Conservation (phyloP, 441 rosid species). For the Aleurites moluccanus region DNA sequence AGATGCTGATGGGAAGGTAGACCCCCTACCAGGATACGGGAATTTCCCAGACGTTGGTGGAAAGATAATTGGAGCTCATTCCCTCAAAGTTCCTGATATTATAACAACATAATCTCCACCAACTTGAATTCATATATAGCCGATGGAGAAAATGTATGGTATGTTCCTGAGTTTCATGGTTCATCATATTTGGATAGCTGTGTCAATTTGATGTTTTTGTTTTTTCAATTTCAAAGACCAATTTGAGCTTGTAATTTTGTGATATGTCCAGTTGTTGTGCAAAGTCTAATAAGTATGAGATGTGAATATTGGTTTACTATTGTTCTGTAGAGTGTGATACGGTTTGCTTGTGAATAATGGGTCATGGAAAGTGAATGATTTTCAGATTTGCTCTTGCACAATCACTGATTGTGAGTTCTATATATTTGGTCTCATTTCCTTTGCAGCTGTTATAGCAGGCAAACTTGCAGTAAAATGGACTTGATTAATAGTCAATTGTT, state of each 20-base stretch:
- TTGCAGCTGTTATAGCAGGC: not conserved
- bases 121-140: not conserved
- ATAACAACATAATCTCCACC: conserved; percentile 56
- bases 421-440: too few species aligned
- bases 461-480: too few species aligned
- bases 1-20: conserved; percentile 54
- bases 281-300: not conserved
- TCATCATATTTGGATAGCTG: not conserved
- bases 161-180: not conserved
- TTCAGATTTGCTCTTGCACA: too few species aligned
- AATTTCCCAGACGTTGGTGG: conserved; percentile 91
- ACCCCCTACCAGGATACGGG: conserved; percentile 54
- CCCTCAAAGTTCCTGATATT: conserved; percentile 57
- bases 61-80: conserved; percentile 62
- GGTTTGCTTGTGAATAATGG: too few species aligned
- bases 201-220: not conserved
- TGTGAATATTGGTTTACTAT: not conserved
- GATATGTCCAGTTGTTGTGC: not conserved
- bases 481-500: too few species aligned
- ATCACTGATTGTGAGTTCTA: too few species aligned
- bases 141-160: not conserved
- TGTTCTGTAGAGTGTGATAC: too few species aligned
- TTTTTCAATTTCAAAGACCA: not conserved
- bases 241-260: not conserved
- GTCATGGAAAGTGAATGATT: too few species aligned